A percentile compares a stretch with the other conserved stretches of the same genome.
Evolutionary conservation across 2,329 filamentous ascomycete species (phyloP).

Genomic region (Tolypocladium pustulatum): DNA sequence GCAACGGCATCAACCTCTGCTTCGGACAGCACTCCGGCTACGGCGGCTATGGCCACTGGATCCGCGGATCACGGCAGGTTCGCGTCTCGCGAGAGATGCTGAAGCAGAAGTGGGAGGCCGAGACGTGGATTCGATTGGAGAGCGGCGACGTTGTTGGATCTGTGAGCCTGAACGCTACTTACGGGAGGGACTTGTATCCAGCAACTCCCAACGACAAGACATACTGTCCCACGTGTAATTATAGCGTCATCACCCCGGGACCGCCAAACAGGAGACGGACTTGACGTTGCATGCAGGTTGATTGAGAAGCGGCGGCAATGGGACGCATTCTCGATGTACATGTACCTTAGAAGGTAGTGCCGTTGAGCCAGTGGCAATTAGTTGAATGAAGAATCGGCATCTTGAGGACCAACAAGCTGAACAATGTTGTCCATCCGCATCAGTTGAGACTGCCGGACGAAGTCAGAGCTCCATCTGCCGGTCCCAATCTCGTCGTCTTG

Average conservation of each 20-base stretch:
- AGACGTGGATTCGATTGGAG: slow-evolving; percentile 54
- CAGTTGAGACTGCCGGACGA: too few relatives aligned
- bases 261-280: slow-evolving; percentile 3
- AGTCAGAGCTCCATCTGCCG: too few relatives aligned
- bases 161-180: slow-evolving; percentile 49
- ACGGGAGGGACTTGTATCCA: slow-evolving; percentile 44
- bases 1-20: slow-evolving; percentile 36
- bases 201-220: slow-evolving; percentile 27
- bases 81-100: slow-evolving; percentile 32
- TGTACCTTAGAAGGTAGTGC: background rate
- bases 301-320: background rate
- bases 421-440: too few relatives aligned
- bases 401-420: too few relatives aligned
- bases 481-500: background rate
- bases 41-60: slow-evolving; percentile 57
- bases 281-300: background rate
- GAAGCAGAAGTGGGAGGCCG: slow-evolving; percentile 24
- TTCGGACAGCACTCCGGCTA: slow-evolving; percentile 61
- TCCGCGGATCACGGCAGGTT: slow-evolving; percentile 49
- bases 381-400: too few relatives aligned
- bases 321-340: background rate
- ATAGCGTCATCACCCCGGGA: slow-evolving; percentile 4
- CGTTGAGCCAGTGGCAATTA: too few relatives aligned
- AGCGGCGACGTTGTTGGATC: slow-evolving; percentile 37
- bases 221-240: slow-evolving; percentile 11